Evolutionary conservation across 495 filamentous ascomycete species (phyloP), one percentile per base, ranked within the genome.

Genomic region (Aspergillus asperescens): DNA sequence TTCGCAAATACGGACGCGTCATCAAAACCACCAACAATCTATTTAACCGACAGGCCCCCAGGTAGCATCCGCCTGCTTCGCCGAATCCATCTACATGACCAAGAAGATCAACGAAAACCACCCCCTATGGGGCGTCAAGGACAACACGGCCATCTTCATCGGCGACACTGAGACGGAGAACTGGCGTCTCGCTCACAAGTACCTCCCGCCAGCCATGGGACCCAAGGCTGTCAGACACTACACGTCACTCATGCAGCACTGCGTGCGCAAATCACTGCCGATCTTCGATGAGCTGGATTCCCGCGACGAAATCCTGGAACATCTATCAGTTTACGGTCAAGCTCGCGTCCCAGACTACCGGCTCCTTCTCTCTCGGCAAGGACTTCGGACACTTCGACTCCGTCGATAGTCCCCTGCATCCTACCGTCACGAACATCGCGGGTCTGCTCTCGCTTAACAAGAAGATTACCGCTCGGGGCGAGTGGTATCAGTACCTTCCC

Each of bases 321-420:
- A 75, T 75, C 7, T 83, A 82, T 50, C 73, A 73, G 45, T 81
- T 74, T 50, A 82, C 79, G 75, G 50, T 81, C 15, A 82, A 82
- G 60, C 70, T 83, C 2, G 77, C 62, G 1, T 72, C 73, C 1
- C 70, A 78, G 40, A 66, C 70, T 15, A 72, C 81, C 37, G 70
- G 74, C 22, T 72, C 73, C 47, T 57, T 81, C 29, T 67, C 67
- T 0, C 59, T 82, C 0, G 73, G 70, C 7, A 60, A 66, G 24
- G 75, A 81, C 54, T 70, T 79, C 15, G 50, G 69, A 15, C 79
- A 83, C 39, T 81, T 83, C 52, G 59, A 56, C 7, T 18, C 56
- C 0, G 39, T 70, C n/a, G 70, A 80, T 25, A 32, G 72, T 3
- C 72, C 66, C 0, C 35, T 71, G 0, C 70, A 75, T 53, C 55